Evolutionary conservation across 2,329 filamentous ascomycete species (phyloP), one percentile per base, ranked within the genome.

Genomic region (Penicillium sp.): DNA sequence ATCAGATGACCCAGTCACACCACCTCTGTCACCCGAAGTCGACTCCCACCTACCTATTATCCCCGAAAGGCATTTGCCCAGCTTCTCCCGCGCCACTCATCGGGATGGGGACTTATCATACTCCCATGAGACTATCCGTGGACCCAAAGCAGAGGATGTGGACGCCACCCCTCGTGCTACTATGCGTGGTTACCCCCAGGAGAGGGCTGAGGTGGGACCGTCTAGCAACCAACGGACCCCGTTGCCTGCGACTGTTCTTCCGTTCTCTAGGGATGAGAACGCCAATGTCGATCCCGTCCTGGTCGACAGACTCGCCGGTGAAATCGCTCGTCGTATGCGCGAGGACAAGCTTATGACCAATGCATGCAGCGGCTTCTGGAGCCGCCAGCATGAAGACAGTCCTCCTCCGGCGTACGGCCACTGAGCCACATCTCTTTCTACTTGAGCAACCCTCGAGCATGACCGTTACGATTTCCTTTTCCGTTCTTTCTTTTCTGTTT

Each of bases 251-350:
- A 66, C 66, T 29, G 62, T 70, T 39, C 68, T 76, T 38, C 70
- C 73, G 18, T 76, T 75, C 49, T 65, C 65, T 32, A 67, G 73
- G 29, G 60, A 64, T n/a, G 65, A 72, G 5, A 66, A 62, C 5
- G 44, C 59, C 29, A 44, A 44, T 24, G 69, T 80, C n/a, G 78
- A 81, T 57, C 75, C 78, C 59, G 73, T 72, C 5, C 72, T 76
- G 66, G 76, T 79, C 50, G 74, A 76, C 66, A 74, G 96, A 78
- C 94, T 99, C 85, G 92, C 93, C 5, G 88, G 87, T 61, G 94
- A 97, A 74, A 93, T 97, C 66, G 91, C 92, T 35, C 73, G 73
- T 58, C 88, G 90, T 54, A 91, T 96, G 62, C 90, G 93, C 63
- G 90, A 96, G 64, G 90, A 96, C 76, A 94, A 96, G 75, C 70